Conservation (phyloP, 805 yeast genomes). For the Yamadazyma takamatsuzukensis region DNA sequence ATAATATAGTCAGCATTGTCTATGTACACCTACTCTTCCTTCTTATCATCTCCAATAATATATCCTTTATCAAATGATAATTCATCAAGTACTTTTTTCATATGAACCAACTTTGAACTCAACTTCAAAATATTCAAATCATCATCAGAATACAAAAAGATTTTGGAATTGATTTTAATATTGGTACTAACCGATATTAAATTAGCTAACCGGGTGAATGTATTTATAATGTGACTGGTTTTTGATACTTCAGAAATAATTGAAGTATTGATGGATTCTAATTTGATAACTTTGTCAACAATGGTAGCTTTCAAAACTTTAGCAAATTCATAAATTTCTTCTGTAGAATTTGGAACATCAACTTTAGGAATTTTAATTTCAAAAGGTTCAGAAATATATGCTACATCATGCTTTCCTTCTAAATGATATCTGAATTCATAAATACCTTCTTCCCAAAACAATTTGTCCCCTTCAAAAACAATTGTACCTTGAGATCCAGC, state of each 20-base stretch:
- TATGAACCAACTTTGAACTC: slow-evolving; percentile 30
- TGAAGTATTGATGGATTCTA: slow-evolving; percentile 22
- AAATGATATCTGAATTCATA: slow-evolving; percentile 74
- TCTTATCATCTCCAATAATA: slow-evolving; percentile 10
- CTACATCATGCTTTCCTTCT: slow-evolving; percentile 66
- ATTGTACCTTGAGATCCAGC: slow-evolving; percentile 43
- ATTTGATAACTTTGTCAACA: slow-evolving; percentile 27
- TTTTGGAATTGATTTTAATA: slow-evolving; percentile 33
- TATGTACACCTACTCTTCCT: too few species aligned
- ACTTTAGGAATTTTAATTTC: slow-evolving; percentile 48
- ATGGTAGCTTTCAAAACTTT: slow-evolving; percentile 25
- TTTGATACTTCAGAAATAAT: slow-evolving; percentile 24
- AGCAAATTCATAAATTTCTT: slow-evolving; percentile 29
- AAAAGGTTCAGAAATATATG: slow-evolving; percentile 61
- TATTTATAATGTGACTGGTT: slow-evolving; percentile 22
- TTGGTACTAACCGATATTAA: slow-evolving; percentile 33
- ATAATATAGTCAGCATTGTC: too few species aligned
- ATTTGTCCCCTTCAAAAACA: slow-evolving; percentile 43
- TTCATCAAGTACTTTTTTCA: slow-evolving; percentile 33
- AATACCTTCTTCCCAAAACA: slow-evolving; percentile 65
- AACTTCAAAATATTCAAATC: slow-evolving; percentile 27
- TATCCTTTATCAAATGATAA: slow-evolving; percentile 19
- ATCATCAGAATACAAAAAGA: slow-evolving; percentile 25
- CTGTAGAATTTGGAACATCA: slow-evolving; percentile 25
- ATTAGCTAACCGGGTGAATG: slow-evolving; percentile 23